phyloP scores from a whole-genome alignment of 1,139 yeast genomes.

The Suhomyces bolitotheri region DNA sequence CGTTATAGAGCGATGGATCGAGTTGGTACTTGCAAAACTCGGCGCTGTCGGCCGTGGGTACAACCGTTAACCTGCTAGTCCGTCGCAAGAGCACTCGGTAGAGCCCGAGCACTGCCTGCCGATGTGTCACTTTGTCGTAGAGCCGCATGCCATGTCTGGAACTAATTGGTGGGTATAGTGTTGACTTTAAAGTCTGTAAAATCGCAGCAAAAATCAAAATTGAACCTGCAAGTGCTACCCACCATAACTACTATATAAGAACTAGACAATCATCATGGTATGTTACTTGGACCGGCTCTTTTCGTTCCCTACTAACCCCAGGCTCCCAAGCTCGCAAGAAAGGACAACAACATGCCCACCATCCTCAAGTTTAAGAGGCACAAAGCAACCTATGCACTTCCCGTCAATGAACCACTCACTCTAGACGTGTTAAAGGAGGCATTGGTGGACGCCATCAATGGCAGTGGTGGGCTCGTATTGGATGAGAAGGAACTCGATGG shows the following conservation, averaged over 20 bases:
- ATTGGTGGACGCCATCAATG: conserved; percentile 40
- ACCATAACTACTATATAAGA: too few species aligned
- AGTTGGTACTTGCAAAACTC: conserved; percentile 11
- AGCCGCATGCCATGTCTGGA: conserved; percentile 6
- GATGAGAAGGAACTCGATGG: conserved; percentile 20
- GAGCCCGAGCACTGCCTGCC: conserved; percentile 7
- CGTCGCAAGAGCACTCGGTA: conserved; percentile 21
- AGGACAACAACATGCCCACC: conserved; percentile 20
- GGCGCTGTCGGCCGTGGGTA: neutral
- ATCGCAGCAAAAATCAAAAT: too few species aligned
- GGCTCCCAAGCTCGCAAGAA: conserved; percentile 31
- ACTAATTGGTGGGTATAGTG: too few species aligned
- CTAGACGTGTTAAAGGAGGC: conserved; percentile 30
- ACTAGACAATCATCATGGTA: too few species aligned
- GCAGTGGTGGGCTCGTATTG: conserved; percentile 47
- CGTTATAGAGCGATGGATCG: conserved; percentile 15
- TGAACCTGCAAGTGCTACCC: too few species aligned
- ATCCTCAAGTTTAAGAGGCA: conserved; percentile 47
- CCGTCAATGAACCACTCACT: conserved; percentile 27
- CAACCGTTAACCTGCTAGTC: conserved; percentile 1
- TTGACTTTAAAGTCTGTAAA: too few species aligned
- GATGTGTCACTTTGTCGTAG: conserved; percentile 8
- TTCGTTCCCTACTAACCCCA: conserved; percentile 15
- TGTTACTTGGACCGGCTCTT: too few species aligned
- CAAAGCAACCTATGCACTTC: conserved; percentile 45